These are phyloP conservation scores for Acanthamoeba triangularis DNA, from an alignment of 208 protist genomes.

Conservation along the genomic window DNA sequence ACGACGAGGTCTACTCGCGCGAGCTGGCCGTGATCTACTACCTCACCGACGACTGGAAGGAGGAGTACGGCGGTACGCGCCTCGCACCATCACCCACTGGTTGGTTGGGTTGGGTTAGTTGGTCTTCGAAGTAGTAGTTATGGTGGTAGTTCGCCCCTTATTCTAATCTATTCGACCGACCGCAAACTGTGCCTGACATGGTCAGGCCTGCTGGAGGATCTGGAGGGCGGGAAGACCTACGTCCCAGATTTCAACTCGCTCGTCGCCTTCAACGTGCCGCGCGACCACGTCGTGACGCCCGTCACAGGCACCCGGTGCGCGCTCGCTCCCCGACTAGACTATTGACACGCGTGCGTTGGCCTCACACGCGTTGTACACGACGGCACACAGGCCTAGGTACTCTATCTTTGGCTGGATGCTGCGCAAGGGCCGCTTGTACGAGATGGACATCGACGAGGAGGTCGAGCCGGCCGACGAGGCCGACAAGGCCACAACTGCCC, in stretches of 20 bases:
- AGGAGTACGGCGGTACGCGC: conserved; percentile 26
- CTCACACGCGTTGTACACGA: too few species aligned
- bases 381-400: neutral
- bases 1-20: neutral
- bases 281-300: conserved; percentile 28
- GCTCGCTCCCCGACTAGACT: too few species aligned
- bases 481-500: neutral
- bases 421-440: conserved; percentile 37
- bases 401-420: conserved; percentile 33
- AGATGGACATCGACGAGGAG: conserved; percentile 5
- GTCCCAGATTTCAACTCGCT: conserved; percentile 50
- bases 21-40: conserved; percentile 47
- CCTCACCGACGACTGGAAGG: conserved; percentile 19
- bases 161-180: too few species aligned
- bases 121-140: too few species aligned
- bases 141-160: too few species aligned
- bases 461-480: neutral
- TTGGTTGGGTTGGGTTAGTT: too few species aligned
- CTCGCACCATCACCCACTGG: neutral
- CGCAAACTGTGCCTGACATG: too few species aligned
- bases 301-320: neutral
- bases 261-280: conserved; percentile 11
- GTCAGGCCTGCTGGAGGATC: conserved; percentile 13
- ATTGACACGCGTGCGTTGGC: too few species aligned
- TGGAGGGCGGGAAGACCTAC: neutral